Conservation (phyloP, 2,329 filamentous ascomycete genomes). For the Ophiostoma quercus region DNA sequence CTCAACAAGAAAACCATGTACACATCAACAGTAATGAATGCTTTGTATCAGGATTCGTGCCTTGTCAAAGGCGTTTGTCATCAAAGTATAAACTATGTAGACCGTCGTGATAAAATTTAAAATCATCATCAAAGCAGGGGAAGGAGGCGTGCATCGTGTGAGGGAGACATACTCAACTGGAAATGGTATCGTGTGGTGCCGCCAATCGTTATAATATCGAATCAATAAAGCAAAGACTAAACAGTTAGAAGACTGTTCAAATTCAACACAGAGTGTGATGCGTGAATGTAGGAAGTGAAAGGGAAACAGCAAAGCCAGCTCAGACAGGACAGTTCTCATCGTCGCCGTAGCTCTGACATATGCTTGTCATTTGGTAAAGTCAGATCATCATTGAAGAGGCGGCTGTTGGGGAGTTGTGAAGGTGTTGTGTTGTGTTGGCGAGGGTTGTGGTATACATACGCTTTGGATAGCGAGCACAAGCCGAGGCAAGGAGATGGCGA, state of each 20-base stretch:
- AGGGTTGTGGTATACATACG: constrained; percentile 18
- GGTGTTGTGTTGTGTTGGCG: constrained; percentile 5
- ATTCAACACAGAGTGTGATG: background rate
- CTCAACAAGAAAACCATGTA: background rate
- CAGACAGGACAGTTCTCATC: constrained; percentile 48
- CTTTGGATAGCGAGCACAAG: background rate
- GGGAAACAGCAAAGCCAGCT: constrained; percentile 26
- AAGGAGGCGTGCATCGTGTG: constrained; percentile 28
- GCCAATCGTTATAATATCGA: background rate
- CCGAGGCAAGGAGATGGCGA: background rate
- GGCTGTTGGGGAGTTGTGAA: constrained; percentile 22
- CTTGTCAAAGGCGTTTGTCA: constrained; percentile 74
- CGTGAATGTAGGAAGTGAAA: background rate
- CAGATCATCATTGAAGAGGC: constrained; percentile 66
- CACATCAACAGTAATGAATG: constrained; percentile 15
- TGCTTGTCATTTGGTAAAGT: constrained; percentile 84
- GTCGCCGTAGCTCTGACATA: constrained; percentile 76
- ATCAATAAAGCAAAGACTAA: background rate
- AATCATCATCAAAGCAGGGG: constrained; percentile 59
- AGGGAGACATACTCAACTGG: constrained; percentile 7
- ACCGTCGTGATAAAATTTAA: constrained; percentile 67
- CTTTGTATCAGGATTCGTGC: constrained; percentile 38
- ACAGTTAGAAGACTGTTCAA: constrained; percentile 1
- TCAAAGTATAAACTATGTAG: constrained; percentile 76
- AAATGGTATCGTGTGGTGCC: background rate